These are phyloP conservation scores for Leccinum fuscescens DNA, from an alignment of 1,284 basidiomycete species.

Conservation along the genomic window DNA sequence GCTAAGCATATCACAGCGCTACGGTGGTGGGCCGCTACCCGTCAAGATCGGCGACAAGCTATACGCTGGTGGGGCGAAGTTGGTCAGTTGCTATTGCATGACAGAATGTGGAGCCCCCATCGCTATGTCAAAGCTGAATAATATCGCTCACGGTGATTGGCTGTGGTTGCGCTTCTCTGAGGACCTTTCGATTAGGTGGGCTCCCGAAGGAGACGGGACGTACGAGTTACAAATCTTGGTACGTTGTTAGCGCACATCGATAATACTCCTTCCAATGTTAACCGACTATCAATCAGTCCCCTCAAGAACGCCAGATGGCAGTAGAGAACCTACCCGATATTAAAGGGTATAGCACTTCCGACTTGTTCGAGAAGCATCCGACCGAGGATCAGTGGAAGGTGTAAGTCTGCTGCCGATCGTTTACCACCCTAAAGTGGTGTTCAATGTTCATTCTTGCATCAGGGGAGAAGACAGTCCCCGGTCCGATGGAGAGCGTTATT, in stretches of 20 bases:
- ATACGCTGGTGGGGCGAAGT: constrained; percentile 20
- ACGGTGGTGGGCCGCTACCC: constrained; percentile 27
- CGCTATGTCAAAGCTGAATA: neutral
- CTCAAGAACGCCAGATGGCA: constrained; percentile 14
- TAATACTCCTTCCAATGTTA: neutral
- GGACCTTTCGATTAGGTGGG: constrained; percentile 26
- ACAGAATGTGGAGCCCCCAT: constrained; percentile 28
- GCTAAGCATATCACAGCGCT: constrained; percentile 12
- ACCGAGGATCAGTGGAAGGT: constrained; percentile 19
- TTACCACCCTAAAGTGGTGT: neutral
- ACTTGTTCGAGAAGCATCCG: constrained; percentile 21
- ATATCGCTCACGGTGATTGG: constrained; percentile 29
- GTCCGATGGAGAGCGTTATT: constrained; percentile 30
- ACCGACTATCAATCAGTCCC: constrained; percentile 11
- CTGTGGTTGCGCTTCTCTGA: constrained; percentile 28
- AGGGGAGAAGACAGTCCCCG: constrained; percentile 35
- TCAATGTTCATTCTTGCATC: constrained; percentile 11
- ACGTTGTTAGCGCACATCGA: neutral
- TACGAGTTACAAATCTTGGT: constrained; percentile 37
- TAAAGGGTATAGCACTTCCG: constrained; percentile 22
- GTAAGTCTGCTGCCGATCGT: constrained; percentile 1
- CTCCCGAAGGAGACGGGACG: constrained; percentile 28
- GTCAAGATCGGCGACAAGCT: constrained; percentile 23
- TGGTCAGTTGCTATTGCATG: constrained; percentile 22
- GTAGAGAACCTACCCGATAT: constrained; percentile 26